Conservation (phyloP, 2,329 filamentous ascomycete species). For the Thermothelomyces thermophilus region DNA sequence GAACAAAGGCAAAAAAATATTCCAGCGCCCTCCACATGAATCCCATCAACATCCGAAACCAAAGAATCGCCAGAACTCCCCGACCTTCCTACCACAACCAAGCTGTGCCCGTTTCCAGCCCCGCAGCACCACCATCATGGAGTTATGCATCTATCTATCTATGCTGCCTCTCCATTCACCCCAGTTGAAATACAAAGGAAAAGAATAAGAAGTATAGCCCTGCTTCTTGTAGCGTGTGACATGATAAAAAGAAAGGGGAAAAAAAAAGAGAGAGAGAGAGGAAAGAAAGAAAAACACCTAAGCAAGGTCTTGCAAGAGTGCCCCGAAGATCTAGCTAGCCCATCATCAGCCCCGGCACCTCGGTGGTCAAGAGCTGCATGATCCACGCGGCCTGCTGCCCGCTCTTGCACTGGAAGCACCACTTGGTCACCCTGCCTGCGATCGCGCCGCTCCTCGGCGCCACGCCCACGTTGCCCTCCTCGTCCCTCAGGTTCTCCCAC, state of each 20-base stretch:
- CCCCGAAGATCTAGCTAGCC: too few species aligned
- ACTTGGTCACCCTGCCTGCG: constrained; percentile 52
- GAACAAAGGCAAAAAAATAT: too few species aligned
- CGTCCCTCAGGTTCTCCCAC: constrained; percentile 69
- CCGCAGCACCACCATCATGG: too few species aligned
- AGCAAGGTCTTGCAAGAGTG: too few species aligned
- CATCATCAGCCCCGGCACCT: constrained; percentile 24
- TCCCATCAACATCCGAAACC: too few species aligned
- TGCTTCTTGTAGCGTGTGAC: background rate
- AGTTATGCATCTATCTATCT: too few species aligned
- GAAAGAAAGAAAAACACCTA: background rate
- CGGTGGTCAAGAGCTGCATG: constrained; percentile 44
- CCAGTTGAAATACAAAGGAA: background rate
- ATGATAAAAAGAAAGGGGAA: background rate
- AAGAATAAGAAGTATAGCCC: background rate
- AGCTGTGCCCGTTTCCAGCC: too few species aligned
- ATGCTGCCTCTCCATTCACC: too few species aligned
- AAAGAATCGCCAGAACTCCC: too few species aligned
- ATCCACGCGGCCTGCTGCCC: constrained; percentile 50
- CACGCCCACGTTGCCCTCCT: constrained; percentile 48
- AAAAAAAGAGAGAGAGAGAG: background rate
- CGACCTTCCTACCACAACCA: too few species aligned
- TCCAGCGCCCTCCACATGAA: too few species aligned
- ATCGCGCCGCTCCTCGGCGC: constrained; percentile 46
- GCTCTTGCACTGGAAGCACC: constrained; percentile 56